A percentile compares a stretch with the other conserved stretches of the same genome.
Evolutionary conservation across 2,329 filamentous ascomycete species (phyloP).

Genomic region (Cytospora piceicola): DNA sequence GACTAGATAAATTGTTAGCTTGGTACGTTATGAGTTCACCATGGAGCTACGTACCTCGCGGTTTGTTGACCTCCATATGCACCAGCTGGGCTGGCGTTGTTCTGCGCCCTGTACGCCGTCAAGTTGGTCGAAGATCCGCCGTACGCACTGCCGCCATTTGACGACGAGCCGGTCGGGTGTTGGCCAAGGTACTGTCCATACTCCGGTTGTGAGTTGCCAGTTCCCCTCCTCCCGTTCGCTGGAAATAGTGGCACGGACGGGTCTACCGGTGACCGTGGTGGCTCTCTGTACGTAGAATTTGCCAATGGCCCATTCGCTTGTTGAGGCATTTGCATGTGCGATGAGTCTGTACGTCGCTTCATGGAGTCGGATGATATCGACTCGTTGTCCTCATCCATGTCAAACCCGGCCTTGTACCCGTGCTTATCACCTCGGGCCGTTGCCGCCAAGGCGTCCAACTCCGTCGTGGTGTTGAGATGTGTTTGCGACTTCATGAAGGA

Average conservation of each 20-base stretch:
- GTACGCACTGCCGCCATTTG: slow-evolving; percentile 38
- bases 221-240: slow-evolving; percentile 38
- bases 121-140: slow-evolving; percentile 40
- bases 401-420: slow-evolving; percentile 59
- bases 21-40: slow-evolving; percentile 10
- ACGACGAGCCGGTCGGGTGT: slow-evolving; percentile 33
- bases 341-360: slow-evolving; percentile 48
- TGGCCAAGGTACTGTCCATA: slow-evolving; percentile 36
- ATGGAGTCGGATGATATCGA: slow-evolving; percentile 65
- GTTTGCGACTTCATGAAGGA: slow-evolving; percentile 98
- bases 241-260: slow-evolving; percentile 58
- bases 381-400: slow-evolving; percentile 74
- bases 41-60: slow-evolving; percentile 47
- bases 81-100: slow-evolving; percentile 46
- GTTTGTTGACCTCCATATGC: slow-evolving; percentile 47
- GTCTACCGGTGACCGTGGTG: slow-evolving; percentile 52
- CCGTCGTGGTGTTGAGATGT: slow-evolving; percentile 74
- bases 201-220: slow-evolving; percentile 34
- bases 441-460: slow-evolving; percentile 86
- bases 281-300: slow-evolving; percentile 33
- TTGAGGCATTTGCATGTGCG: slow-evolving; percentile 30
- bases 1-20: slow-evolving; percentile 43
- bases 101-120: slow-evolving; percentile 43
- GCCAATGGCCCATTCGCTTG: slow-evolving; percentile 26
- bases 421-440: slow-evolving; percentile 84